Percentiles rank a stretch among this genome's conserved stretches.
These are phyloP conservation scores for Tolypocladium inflatum DNA, from an alignment of 2,329 filamentous ascomycete species.

Conservation along the genomic window DNA sequence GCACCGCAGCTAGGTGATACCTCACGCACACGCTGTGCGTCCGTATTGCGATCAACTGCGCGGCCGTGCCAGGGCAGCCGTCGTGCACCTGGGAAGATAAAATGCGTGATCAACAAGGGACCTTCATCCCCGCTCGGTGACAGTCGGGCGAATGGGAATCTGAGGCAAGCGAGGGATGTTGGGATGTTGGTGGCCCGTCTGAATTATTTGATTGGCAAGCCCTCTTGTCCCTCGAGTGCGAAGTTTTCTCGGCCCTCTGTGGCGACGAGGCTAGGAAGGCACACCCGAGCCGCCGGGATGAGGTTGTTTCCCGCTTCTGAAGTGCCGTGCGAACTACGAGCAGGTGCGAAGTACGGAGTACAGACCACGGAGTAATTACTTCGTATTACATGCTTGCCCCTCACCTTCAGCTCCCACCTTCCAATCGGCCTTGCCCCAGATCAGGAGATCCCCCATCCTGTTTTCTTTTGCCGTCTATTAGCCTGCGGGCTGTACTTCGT, in stretches of 20 bases:
- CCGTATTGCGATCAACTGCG: constrained; percentile 1
- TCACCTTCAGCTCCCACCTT: background rate
- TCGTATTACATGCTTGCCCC: background rate
- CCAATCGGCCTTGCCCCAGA: background rate
- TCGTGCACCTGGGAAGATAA: background rate
- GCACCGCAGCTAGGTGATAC: background rate
- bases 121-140: background rate
- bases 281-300: background rate
- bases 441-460: background rate
- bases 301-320: background rate
- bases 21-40: background rate
- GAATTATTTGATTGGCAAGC: background rate
- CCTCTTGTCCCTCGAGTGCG: background rate
- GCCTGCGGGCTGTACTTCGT: background rate
- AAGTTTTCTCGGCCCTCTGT: background rate
- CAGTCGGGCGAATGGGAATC: constrained; percentile 2
- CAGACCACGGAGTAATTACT: too few species aligned
- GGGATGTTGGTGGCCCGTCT: background rate
- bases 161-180: background rate
- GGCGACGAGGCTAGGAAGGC: background rate
- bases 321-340: background rate
- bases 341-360: background rate
- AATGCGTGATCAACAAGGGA: background rate
- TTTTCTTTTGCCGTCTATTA: background rate
- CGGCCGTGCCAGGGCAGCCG: background rate